Evolutionary conservation across 176 grass and related monocot genomes (phyloP).

Genomic region (Canna indica): DNA sequence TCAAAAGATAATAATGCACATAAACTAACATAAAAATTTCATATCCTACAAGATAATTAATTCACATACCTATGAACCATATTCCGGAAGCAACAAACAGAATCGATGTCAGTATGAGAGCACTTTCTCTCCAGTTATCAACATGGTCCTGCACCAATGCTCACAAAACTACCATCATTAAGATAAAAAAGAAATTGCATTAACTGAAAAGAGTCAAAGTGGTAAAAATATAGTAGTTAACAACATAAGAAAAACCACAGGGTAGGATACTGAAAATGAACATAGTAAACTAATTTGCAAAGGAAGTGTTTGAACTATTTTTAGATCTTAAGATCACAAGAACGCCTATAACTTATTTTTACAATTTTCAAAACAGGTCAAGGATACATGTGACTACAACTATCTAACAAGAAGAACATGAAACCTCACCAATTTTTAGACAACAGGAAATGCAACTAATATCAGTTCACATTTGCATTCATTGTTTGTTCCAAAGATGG

Average conservation of each 20-base stretch:
- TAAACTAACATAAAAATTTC: too few species aligned
- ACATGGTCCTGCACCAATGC: slow-evolving; percentile 61
- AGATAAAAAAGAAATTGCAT: not conserved
- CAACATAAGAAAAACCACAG: not conserved
- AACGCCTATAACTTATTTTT: too few species aligned
- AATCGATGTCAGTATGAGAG: slow-evolving; percentile 77
- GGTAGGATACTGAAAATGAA: too few species aligned
- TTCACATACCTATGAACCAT: slow-evolving; percentile 76
- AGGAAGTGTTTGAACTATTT: too few species aligned
- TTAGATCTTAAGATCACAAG: too few species aligned
- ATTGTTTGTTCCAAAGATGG: not conserved
- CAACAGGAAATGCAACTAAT: not conserved
- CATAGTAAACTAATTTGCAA: too few species aligned
- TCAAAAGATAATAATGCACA: not conserved
- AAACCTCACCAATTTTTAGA: too few species aligned
- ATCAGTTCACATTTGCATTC: not conserved
- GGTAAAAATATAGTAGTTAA: not conserved
- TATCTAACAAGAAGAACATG: too few species aligned
- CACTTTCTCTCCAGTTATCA: slow-evolving; percentile 77
- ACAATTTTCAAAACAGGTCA: too few species aligned
- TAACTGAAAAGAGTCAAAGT: not conserved
- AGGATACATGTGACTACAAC: too few species aligned
- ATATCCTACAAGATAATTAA: not conserved
- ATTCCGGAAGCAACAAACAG: slow-evolving; percentile 56
- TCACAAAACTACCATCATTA: slow-evolving; percentile 19